Evolutionary conservation across 2,329 filamentous ascomycete species (phyloP), one percentile per base, ranked within the genome.

Genomic region (Cladosporium phlei): DNA sequence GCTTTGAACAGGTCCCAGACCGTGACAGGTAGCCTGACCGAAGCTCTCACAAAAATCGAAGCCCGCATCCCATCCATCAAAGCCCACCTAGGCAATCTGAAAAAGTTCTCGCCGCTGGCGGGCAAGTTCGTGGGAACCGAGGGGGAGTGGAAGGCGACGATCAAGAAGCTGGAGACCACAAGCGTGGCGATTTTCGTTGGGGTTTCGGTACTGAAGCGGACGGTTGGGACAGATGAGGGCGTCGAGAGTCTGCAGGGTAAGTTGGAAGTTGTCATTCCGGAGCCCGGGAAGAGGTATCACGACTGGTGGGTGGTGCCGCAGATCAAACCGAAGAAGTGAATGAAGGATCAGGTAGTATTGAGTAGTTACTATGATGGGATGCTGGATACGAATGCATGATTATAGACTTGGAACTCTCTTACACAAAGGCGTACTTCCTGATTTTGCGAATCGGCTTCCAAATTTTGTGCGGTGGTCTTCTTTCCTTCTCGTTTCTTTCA

Each of bases 1-100:
- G 77, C 82, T 11, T 88, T 86, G 51, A 65, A 69, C 27, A 52
- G 51, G 20, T 44, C 63, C 9, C 38, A 5, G 43, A 35, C 11
- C 24, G 50, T 52, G 12, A 10, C 16, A 37, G 22, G 28, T n/a
- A 25, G 27, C 16, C 25, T 33, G 5, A 11, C 22, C 1, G 38
- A 48, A 14, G 29, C 22, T 11, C 30, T 40, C 9, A 7, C 28
- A 3, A 27, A 22, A 4, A 49, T 59, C 12, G 44, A 67, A 1
- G 49, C 37, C 1, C 52, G 52, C 20, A 28, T 72, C 6, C 60
- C 57, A 24, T 34, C 53, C 6, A 68, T 68, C 1, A 69, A 65
- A 47, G 55, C 58, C 3, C 57, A 61, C 11, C 63, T 71, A 29
- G 47, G 56, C 0, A 52, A 58, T 22, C 39, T 70, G 10, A 73